Conservation (phyloP, 2,329 filamentous ascomycete genomes). For the Blumeria hordei region DNA sequence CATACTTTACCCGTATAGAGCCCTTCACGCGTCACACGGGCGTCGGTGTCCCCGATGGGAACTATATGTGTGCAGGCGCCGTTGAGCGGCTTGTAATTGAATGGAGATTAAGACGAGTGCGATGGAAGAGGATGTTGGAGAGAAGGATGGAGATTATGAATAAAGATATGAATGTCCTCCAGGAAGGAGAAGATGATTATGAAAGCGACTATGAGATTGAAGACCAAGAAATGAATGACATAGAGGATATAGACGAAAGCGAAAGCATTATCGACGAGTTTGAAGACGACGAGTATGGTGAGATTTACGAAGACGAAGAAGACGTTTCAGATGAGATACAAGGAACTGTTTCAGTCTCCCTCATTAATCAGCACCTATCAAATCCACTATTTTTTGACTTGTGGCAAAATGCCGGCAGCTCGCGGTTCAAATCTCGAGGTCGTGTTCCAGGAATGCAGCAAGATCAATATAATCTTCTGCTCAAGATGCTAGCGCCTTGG, state of each 20-base stretch:
- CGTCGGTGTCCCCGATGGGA: not conserved
- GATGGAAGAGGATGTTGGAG: not conserved
- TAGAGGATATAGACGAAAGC: not conserved
- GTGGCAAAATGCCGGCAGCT: not conserved
- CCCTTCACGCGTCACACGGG: not conserved
- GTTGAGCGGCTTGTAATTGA: not conserved
- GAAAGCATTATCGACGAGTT: not conserved
- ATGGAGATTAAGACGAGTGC: not conserved
- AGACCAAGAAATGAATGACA: not conserved
- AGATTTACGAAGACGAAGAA: not conserved
- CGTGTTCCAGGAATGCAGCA: not conserved
- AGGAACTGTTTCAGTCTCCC: not conserved
- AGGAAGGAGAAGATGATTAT: not conserved
- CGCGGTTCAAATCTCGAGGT: not conserved
- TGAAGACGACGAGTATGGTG: not conserved
- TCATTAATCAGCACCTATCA: not conserved
- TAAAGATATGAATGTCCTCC: not conserved
- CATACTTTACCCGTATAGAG: not conserved
- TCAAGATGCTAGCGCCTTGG: not conserved
- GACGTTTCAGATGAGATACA: not conserved
- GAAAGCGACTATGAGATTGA: not conserved
- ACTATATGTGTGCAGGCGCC: not conserved
- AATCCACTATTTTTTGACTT: not conserved
- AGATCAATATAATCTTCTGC: not conserved
- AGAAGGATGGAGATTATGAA: not conserved